Evolutionary conservation across 2,329 filamentous ascomycete species (phyloP).

Genomic region (Fusarium longipes): DNA sequence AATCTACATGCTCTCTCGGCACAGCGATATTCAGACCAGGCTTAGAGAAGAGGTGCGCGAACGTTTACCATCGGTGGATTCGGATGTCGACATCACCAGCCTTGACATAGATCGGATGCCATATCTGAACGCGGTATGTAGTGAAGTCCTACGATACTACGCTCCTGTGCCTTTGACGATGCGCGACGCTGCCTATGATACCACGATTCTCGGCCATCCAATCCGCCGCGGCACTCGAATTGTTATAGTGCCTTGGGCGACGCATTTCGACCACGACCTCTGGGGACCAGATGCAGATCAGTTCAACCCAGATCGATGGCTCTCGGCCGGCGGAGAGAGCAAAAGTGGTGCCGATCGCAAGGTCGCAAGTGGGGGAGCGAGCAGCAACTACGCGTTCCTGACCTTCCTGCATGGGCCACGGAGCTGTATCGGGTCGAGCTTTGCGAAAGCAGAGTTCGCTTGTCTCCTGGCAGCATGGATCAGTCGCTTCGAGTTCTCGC

Average conservation of each 20-base stretch:
- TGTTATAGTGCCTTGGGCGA: slow-evolving; percentile 71
- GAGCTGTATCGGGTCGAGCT: slow-evolving; percentile 84
- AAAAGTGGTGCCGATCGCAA: slow-evolving; percentile 49
- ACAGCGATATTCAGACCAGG: slow-evolving; percentile 72
- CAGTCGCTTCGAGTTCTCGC: slow-evolving; percentile 75
- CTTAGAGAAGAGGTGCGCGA: slow-evolving; percentile 76
- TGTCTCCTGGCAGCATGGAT: slow-evolving; percentile 82
- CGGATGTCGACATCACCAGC: slow-evolving; percentile 51
- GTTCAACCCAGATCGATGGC: slow-evolving; percentile 86
- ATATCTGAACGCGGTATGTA: slow-evolving; percentile 83
- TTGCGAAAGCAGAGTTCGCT: slow-evolving; percentile 86
- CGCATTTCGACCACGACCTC: slow-evolving; percentile 74
- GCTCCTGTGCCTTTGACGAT: slow-evolving; percentile 77
- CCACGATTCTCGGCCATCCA: slow-evolving; percentile 70
- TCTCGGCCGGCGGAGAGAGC: slow-evolving; percentile 57
- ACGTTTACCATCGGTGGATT: slow-evolving; percentile 64
- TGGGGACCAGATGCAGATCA: slow-evolving; percentile 81
- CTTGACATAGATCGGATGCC: slow-evolving; percentile 76
- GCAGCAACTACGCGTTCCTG: slow-evolving; percentile 80
- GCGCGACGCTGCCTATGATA: slow-evolving; percentile 73
- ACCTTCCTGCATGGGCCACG: slow-evolving; percentile 89
- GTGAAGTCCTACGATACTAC: slow-evolving; percentile 79
- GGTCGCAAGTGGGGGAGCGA: slow-evolving; percentile 75
- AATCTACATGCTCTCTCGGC: slow-evolving; percentile 73
- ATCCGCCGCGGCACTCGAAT: slow-evolving; percentile 79